These are phyloP conservation scores for Aspergillus sp. DNA, from an alignment of 2,329 filamentous ascomycete species.

Conservation along the genomic window DNA sequence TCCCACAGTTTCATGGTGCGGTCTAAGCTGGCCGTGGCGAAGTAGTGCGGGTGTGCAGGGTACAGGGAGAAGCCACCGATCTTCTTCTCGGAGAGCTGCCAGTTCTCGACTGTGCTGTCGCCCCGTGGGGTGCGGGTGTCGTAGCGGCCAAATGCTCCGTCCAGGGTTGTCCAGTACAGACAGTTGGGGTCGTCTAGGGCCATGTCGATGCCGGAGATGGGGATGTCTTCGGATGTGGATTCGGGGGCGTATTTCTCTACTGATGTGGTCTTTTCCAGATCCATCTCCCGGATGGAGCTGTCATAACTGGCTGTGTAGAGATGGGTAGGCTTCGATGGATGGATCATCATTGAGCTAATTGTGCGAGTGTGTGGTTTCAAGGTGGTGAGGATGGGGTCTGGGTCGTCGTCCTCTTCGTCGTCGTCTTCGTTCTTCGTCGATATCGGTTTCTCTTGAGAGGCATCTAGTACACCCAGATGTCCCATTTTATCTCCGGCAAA, in stretches of 20 bases:
- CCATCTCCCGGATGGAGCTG: slow-evolving; percentile 81
- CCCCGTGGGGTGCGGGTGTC: slow-evolving; percentile 62
- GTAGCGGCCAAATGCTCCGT: slow-evolving; percentile 74
- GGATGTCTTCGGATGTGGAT: slow-evolving; percentile 65
- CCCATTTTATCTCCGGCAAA: slow-evolving; percentile 95
- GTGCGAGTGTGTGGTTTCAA: slow-evolving; percentile 88
- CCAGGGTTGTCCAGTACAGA: slow-evolving; percentile 82
- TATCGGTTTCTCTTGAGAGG: slow-evolving; percentile 47
- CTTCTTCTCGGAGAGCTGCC: slow-evolving; percentile 81
- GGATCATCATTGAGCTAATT: slow-evolving; percentile 78
- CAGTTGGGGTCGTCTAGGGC: slow-evolving; percentile 64
- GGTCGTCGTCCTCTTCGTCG: slow-evolving; percentile 60
- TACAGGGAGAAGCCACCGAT: slow-evolving; percentile 90
- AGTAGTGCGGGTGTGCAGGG: slow-evolving; percentile 71
- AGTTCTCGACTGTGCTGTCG: slow-evolving; percentile 50
- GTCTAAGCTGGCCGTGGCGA: slow-evolving; percentile 87
- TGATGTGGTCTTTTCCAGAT: slow-evolving; percentile 74
- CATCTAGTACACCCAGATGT: slow-evolving; percentile 85
- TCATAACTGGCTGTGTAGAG: slow-evolving; percentile 89
- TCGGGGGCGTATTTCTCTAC: slow-evolving; percentile 75
- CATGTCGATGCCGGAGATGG: slow-evolving; percentile 81
- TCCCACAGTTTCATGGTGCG: slow-evolving; percentile 92
- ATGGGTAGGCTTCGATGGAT: slow-evolving; percentile 65
- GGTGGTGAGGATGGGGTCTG: slow-evolving; percentile 76
- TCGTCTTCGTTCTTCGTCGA: slow-evolving; percentile 47